phyloP scores from a whole-genome alignment of 2,329 filamentous ascomycete species.

The Pyrenophora seminiperda region DNA sequence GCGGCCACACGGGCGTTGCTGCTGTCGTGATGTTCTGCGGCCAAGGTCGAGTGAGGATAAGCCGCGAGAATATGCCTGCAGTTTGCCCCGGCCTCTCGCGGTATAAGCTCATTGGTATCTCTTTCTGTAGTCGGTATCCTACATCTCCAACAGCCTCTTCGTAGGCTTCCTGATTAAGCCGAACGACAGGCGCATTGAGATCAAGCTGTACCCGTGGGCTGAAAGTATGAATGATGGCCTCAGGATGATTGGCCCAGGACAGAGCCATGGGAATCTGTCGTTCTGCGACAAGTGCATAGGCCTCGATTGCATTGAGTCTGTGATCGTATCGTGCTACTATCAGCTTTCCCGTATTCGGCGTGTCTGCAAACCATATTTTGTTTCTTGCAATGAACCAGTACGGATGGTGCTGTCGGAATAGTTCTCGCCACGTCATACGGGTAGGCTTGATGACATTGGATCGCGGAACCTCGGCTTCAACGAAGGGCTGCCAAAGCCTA shows the following conservation, averaged over 20 bases:
- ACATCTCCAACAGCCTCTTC: slow-evolving; percentile 23
- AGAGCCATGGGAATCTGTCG: slow-evolving; percentile 61
- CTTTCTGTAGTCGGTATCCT: slow-evolving; percentile 54
- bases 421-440: slow-evolving; percentile 69
- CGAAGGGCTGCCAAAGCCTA: slow-evolving; percentile 70
- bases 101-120: slow-evolving; percentile 56
- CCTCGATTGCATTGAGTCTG: slow-evolving; percentile 75
- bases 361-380: slow-evolving; percentile 86
- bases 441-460: slow-evolving; percentile 48
- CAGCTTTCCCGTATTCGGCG: slow-evolving; percentile 72
- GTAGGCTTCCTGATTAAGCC: slow-evolving; percentile 45
- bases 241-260: slow-evolving; percentile 67
- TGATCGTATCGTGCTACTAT: slow-evolving; percentile 79
- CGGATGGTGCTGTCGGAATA: slow-evolving; percentile 76
- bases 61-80: slow-evolving; percentile 64
- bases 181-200: slow-evolving; percentile 70
- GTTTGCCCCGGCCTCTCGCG: slow-evolving; percentile 21
- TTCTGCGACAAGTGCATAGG: slow-evolving; percentile 74
- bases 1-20: slow-evolving; percentile 70
- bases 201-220: slow-evolving; percentile 72
- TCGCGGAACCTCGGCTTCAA: slow-evolving; percentile 69
- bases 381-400: slow-evolving; percentile 82
- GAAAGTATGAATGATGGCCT: slow-evolving; percentile 75
- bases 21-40: slow-evolving; percentile 50
- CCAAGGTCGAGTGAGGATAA: slow-evolving; percentile 66